Conservation (phyloP, 495 filamentous ascomycete genomes). For the Apiosordaria backusii region DNA sequence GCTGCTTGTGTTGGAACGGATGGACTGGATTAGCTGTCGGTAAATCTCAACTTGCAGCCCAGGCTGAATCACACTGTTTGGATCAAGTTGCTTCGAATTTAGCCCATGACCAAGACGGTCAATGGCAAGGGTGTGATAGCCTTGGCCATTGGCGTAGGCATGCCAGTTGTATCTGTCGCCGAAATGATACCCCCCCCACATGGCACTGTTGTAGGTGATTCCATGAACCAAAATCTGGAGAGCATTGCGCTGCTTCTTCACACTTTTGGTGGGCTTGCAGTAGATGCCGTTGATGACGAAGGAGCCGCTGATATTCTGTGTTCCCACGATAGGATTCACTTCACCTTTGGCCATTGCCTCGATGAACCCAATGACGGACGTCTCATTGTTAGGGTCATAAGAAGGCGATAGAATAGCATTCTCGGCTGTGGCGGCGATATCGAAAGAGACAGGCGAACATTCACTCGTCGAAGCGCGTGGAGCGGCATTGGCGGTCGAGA, state of each 20-base stretch:
- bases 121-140: slow-evolving; percentile 27
- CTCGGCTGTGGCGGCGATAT: not conserved
- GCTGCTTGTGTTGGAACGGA: not conserved
- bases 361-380: not conserved
- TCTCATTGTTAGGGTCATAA: not conserved
- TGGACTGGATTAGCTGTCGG: not conserved
- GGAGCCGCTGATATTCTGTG: slow-evolving; percentile 1
- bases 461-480: not conserved
- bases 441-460: not conserved
- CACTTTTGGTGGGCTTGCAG: slow-evolving; percentile 10
- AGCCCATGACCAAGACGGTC: slow-evolving; percentile 15
- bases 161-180: slow-evolving; percentile 21
- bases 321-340: not conserved
- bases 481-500: not conserved
- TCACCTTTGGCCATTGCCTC: not conserved
- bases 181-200: slow-evolving; percentile 19
- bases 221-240: slow-evolving; percentile 30
- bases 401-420: not conserved
- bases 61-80: not conserved
- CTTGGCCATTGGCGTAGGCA: slow-evolving; percentile 13
- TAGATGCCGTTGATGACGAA: slow-evolving; percentile 18
- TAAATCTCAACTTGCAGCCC: not conserved
- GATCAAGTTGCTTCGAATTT: not conserved
- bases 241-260: not conserved
- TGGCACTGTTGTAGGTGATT: slow-evolving; percentile 23